Base-by-base conservation (phyloP, 2,329 filamentous ascomycete species). In the Reticulascus tulasneorum region DNA sequence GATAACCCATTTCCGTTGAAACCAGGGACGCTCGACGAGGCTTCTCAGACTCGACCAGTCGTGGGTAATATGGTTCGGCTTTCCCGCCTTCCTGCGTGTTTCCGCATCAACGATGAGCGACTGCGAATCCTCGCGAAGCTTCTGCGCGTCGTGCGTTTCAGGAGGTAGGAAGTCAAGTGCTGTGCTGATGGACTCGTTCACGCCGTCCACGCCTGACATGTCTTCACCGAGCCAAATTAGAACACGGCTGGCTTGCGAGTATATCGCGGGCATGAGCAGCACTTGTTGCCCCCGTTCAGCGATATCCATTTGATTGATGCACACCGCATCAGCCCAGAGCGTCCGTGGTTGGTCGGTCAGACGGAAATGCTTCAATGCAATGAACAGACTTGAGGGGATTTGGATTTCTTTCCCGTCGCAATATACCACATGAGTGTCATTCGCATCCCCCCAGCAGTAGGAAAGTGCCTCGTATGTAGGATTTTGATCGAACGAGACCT, bases 401-500 rank as follows among this genome's bases (percentile, higher is more conserved):
- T n/a, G n/a, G n/a, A n/a, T n/a, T n/a, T n/a, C n/a, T n/a, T n/a
- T n/a, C n/a, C n/a, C n/a, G n/a, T n/a, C n/a, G n/a, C n/a, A n/a
- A n/a, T n/a, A n/a, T n/a, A n/a, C n/a, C n/a, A n/a, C n/a, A n/a
- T n/a, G n/a, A n/a, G n/a, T n/a, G 15, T 41, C 35, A 10, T 29
- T 40, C 20, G 28, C 33, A 18, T 22, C 23, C 4, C 42, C 44
- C 42, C 44, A 47, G 3, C 38, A 40, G 24, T 47, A 45, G 3
- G 39, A 47, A 18, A 45, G 22, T 8, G 42, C 44, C 26, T 47
- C 44, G 21, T 47, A 43, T 11, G 31, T 35, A 27, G 35, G 34
- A n/a, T n/a, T n/a, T n/a, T n/a, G n/a, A n/a, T n/a, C n/a, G n/a
- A n/a, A n/a, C n/a, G n/a, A n/a, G n/a, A n/a, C n/a, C n/a, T n/a